Percentiles rank a stretch among this genome's conserved stretches.
Conservation (phyloP, 2,329 filamentous ascomycete species). For the Curvularia eragrostidis region DNA sequence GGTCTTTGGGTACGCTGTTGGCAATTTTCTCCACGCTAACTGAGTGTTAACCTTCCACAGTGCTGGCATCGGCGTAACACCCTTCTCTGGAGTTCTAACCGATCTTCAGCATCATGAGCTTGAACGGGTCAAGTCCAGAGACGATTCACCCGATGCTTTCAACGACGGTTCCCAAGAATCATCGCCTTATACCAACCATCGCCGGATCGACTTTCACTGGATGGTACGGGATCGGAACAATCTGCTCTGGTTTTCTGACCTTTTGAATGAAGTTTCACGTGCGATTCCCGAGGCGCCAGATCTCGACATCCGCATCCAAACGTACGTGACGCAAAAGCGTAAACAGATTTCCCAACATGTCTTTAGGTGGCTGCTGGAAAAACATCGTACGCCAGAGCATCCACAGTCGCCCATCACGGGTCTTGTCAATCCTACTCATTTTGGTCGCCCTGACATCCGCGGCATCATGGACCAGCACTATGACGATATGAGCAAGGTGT, state of each 20-base stretch:
- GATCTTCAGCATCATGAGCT: constrained; percentile 60
- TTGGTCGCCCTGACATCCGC: constrained; percentile 62
- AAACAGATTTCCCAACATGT: constrained; percentile 62
- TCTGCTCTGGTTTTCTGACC: constrained; percentile 64
- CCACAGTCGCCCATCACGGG: constrained; percentile 63
- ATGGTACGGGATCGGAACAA: constrained; percentile 65
- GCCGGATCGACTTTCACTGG: constrained; percentile 67
- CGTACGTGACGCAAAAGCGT: constrained; percentile 63
- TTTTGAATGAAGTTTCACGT: constrained; percentile 57
- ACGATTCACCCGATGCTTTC: constrained; percentile 18
- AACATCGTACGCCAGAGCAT: constrained; percentile 60
- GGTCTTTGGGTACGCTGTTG: constrained; percentile 54
- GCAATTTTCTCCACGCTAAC: not conserved
- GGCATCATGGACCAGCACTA: constrained; percentile 63
- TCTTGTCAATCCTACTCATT: constrained; percentile 61
- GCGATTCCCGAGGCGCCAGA: constrained; percentile 44
- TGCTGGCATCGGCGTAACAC: constrained; percentile 65
- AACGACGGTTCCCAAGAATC: constrained; percentile 13
- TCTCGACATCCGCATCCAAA: constrained; percentile 63
- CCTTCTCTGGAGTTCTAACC: constrained; percentile 63
- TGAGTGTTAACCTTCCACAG: constrained; percentile 29
- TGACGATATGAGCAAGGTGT: constrained; percentile 56
- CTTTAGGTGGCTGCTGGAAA: constrained; percentile 64
- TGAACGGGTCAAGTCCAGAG: constrained; percentile 31
- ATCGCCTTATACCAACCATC: constrained; percentile 50